These are phyloP conservation scores for Chlorella sp. DNA, from an alignment of 139 green algal species.

Conservation along the genomic window DNA sequence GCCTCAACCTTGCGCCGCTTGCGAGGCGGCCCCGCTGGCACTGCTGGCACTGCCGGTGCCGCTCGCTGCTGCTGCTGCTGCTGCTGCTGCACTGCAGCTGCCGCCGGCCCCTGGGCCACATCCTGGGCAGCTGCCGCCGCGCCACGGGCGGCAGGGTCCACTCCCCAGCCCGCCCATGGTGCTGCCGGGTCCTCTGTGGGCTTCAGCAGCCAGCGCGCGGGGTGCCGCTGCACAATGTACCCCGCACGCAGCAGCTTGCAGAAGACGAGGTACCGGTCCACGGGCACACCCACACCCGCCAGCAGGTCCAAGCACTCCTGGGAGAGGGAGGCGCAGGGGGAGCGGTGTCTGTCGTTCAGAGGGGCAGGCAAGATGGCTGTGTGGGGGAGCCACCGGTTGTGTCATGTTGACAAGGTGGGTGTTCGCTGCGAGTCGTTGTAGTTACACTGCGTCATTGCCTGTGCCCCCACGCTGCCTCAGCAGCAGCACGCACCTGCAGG, in stretches of 20 bases:
- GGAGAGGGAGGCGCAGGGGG: neutral
- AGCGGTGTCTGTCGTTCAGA: too few relatives aligned
- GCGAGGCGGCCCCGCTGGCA: neutral
- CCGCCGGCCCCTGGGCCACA: neutral
- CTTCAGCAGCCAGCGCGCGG: conserved; percentile 10
- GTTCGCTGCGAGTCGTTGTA: too few relatives aligned
- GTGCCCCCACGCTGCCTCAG: neutral
- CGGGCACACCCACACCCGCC: neutral
- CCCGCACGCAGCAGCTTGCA: conserved; percentile 52
- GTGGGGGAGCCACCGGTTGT: too few relatives aligned
- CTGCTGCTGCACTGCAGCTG: neutral
- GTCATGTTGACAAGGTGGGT: too few relatives aligned
- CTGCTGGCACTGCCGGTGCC: neutral
- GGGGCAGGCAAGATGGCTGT: too few relatives aligned
- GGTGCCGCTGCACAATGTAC: conserved; percentile 47
- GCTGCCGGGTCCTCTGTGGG: neutral
- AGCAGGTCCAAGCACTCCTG: conserved; percentile 40
- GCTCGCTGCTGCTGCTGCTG: too few relatives aligned
- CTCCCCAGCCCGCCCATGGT: neutral
- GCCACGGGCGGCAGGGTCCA: neutral
- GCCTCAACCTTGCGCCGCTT: conserved; percentile 1
- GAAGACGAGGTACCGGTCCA: conserved; percentile 42
- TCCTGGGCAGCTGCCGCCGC: neutral
- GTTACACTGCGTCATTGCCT: too few relatives aligned
- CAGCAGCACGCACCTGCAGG: neutral